These are phyloP conservation scores for Polyporus tsugae DNA, from an alignment of 1,284 basidiomycete species.

Conservation along the genomic window DNA sequence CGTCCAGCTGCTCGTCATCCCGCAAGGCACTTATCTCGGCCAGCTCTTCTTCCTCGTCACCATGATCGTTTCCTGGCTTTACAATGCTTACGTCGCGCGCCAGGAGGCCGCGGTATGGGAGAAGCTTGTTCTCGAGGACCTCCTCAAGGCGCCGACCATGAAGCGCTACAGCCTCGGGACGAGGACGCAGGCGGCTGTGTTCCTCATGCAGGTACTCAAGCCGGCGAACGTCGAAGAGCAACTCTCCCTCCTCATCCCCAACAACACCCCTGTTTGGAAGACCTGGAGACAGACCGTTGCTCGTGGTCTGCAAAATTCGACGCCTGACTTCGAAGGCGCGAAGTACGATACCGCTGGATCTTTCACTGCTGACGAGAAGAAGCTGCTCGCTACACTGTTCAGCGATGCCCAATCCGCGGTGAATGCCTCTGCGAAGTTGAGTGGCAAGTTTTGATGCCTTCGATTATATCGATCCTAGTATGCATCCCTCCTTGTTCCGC, in stretches of 20 bases:
- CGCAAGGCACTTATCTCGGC: slow-evolving; percentile 24
- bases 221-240: slow-evolving; percentile 30
- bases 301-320: slow-evolving; percentile 20
- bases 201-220: slow-evolving; percentile 30
- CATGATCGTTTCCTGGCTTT: slow-evolving; percentile 24
- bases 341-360: slow-evolving; percentile 1
- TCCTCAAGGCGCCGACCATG: slow-evolving; percentile 22
- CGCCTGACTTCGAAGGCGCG: slow-evolving; percentile 14
- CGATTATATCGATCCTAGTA: not conserved
- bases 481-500: not conserved
- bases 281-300: slow-evolving; percentile 30
- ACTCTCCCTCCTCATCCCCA: slow-evolving; percentile 29
- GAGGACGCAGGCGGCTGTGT: slow-evolving; percentile 26
- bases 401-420: slow-evolving; percentile 28
- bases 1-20: slow-evolving; percentile 26
- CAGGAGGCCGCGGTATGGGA: slow-evolving; percentile 22
- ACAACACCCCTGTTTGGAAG: slow-evolving; percentile 32
- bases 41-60: slow-evolving; percentile 28
- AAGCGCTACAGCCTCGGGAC: slow-evolving; percentile 30
- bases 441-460: not conserved
- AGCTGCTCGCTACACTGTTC: slow-evolving; percentile 25
- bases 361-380: slow-evolving; percentile 23
- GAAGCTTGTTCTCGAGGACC: slow-evolving; percentile 24
- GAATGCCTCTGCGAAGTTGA: slow-evolving; percentile 18
- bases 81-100: slow-evolving; percentile 19